Percentiles rank a stretch among this genome's conserved stretches.
phyloP scores from a whole-genome alignment of 768 basidiomycete genomes.

The Termitomyces sp. region DNA sequence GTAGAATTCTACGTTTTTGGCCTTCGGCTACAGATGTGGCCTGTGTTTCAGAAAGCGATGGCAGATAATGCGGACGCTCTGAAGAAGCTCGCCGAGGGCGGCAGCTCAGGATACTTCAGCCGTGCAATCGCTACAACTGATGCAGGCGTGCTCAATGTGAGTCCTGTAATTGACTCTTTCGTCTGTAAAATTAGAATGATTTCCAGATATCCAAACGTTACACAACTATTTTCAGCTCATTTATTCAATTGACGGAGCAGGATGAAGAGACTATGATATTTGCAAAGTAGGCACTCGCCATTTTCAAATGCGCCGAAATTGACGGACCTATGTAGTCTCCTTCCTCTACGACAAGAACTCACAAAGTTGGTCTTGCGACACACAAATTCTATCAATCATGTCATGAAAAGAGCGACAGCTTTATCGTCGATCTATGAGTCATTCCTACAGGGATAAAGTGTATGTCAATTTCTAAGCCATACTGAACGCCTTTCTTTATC shows the following conservation, averaged over 20 bases:
- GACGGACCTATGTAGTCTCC: slow-evolving; percentile 46
- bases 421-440: slow-evolving; percentile 72
- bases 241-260: slow-evolving; percentile 76
- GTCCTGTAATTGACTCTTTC: slow-evolving; percentile 14
- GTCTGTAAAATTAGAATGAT: background rate
- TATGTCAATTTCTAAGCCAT: slow-evolving; percentile 34
- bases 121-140: slow-evolving; percentile 66
- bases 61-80: slow-evolving; percentile 78
- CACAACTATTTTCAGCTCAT: slow-evolving; percentile 74
- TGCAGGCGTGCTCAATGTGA: slow-evolving; percentile 55
- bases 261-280: slow-evolving; percentile 97
- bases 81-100: slow-evolving; percentile 78
- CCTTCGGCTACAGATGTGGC: slow-evolving; percentile 88
- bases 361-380: slow-evolving; percentile 73
- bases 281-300: slow-evolving; percentile 62
- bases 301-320: background rate
- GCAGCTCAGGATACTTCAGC: slow-evolving; percentile 58
- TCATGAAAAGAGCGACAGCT: slow-evolving; percentile 59
- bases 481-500: background rate
- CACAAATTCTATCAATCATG: slow-evolving; percentile 62
- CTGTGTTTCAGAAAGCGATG: slow-evolving; percentile 88
- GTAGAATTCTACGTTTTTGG: slow-evolving; percentile 79
- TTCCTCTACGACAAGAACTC: slow-evolving; percentile 83
- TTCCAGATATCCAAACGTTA: slow-evolving; percentile 73
- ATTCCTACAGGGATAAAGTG: slow-evolving; percentile 72